Evolutionary conservation across 2,329 filamentous ascomycete genomes (phyloP).

Genomic region (Colletotrichum sp.): DNA sequence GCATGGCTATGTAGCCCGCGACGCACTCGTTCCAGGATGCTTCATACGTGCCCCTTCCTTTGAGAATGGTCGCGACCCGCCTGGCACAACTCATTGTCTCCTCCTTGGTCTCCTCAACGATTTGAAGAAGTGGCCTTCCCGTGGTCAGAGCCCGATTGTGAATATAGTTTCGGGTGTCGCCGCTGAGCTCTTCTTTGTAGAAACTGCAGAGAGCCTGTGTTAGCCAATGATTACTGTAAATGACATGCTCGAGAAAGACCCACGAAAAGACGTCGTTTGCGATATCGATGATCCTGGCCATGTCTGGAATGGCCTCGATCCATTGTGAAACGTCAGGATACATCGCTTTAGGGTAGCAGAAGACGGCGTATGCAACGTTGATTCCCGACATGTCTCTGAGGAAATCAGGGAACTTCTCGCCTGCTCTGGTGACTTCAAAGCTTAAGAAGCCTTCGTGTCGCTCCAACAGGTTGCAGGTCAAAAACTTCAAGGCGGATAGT

Average conservation of each 20-base stretch:
- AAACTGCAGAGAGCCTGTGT: slow-evolving; percentile 13
- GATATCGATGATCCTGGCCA: slow-evolving; percentile 25
- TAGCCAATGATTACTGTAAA: neutral
- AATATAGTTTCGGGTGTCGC: slow-evolving; percentile 24
- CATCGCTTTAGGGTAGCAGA: slow-evolving; percentile 24
- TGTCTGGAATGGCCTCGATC: slow-evolving; percentile 27
- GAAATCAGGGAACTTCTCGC: slow-evolving; percentile 24
- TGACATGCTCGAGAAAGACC: neutral
- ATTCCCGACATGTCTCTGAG: slow-evolving; percentile 25
- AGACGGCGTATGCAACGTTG: slow-evolving; percentile 25
- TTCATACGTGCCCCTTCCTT: slow-evolving; percentile 23
- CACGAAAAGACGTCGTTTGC: slow-evolving; percentile 28
- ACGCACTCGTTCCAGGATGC: slow-evolving; percentile 22
- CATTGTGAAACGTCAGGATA: slow-evolving; percentile 23
- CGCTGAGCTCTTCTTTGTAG: slow-evolving; percentile 25
- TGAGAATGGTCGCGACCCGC: slow-evolving; percentile 19
- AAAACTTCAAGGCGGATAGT: slow-evolving; percentile 25
- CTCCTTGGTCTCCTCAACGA: slow-evolving; percentile 14
- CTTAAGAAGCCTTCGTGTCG: slow-evolving; percentile 24
- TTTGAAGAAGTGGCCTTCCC: neutral
- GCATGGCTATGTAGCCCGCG: slow-evolving; percentile 24
- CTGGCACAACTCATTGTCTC: slow-evolving; percentile 18
- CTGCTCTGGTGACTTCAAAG: slow-evolving; percentile 18
- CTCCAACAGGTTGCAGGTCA: slow-evolving; percentile 26
- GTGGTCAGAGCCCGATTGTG: slow-evolving; percentile 21